These are phyloP conservation scores for Hygrophila difformis DNA, from an alignment of 257 asterid genomes.

Conservation along the genomic window DNA sequence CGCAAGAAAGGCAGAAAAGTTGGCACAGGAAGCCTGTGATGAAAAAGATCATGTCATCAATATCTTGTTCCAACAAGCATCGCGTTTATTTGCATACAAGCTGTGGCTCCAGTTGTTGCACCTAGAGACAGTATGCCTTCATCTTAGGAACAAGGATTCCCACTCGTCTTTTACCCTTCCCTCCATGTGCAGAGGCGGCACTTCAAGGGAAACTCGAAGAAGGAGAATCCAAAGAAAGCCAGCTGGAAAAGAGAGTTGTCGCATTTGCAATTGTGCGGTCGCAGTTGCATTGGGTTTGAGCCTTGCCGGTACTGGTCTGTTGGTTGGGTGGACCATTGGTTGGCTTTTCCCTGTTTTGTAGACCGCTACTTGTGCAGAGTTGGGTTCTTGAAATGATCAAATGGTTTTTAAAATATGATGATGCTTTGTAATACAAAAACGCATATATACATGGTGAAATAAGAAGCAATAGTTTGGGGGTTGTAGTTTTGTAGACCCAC, in stretches of 20 bases:
- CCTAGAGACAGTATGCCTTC: slow-evolving; percentile 50
- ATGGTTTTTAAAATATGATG: too few species aligned
- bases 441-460: too few species aligned
- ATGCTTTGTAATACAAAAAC: too few species aligned
- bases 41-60: slow-evolving; percentile 46
- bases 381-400: too few species aligned
- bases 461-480: too few species aligned
- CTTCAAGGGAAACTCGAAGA: slow-evolving; percentile 17
- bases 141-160: slow-evolving; percentile 29
- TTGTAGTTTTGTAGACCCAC: too few species aligned
- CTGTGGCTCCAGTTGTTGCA: slow-evolving; percentile 58
- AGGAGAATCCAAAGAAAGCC: slow-evolving; percentile 22
- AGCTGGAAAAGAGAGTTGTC: slow-evolving; percentile 10
- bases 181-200: slow-evolving; percentile 19
- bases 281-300: slow-evolving; percentile 51
- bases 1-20: slow-evolving; percentile 62
- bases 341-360: slow-evolving; percentile 46
- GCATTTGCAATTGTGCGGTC: slow-evolving; percentile 22
- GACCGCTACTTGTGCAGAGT: too few species aligned
- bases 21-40: slow-evolving; percentile 51
- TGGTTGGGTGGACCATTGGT: slow-evolving; percentile 60
- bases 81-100: slow-evolving; percentile 52
- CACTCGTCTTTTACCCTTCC: slow-evolving; percentile 12
- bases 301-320: slow-evolving; percentile 62
- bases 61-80: slow-evolving; percentile 50